Evolutionary conservation across 2,329 filamentous ascomycete species (phyloP).

Genomic region (Sphaerulina populicola): DNA sequence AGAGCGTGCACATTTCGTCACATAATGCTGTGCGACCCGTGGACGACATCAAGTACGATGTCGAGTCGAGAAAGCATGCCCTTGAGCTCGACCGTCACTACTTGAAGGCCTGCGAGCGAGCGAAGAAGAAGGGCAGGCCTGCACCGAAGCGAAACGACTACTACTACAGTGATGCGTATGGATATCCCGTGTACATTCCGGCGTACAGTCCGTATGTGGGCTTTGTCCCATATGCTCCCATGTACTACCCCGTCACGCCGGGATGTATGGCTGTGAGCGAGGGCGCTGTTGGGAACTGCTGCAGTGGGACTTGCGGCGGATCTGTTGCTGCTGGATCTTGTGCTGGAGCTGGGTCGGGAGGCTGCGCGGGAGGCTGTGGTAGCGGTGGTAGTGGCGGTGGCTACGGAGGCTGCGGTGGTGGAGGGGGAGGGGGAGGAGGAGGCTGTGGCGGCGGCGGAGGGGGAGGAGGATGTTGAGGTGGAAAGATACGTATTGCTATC

Average conservation of each 20-base stretch:
- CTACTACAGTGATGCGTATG: conserved; percentile 38
- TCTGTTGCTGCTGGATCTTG: conserved; percentile 35
- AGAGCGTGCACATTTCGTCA: conserved; percentile 61
- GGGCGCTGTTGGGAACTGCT: conserved; percentile 43
- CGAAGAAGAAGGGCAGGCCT: conserved; percentile 33
- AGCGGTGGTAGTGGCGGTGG: conserved; percentile 8
- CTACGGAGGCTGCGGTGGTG: not conserved
- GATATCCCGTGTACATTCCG: conserved; percentile 26
- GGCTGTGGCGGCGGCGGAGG: not conserved
- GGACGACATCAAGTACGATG: conserved; percentile 19
- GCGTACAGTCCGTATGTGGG: conserved; percentile 36
- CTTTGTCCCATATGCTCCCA: conserved; percentile 32
- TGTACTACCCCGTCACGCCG: conserved; percentile 40
- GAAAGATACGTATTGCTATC: not conserved
- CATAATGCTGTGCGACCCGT: conserved; percentile 56
- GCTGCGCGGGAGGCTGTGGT: conserved; percentile 12
- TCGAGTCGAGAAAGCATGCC: conserved; percentile 24
- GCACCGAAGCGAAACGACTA: conserved; percentile 33
- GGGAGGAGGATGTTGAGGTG: not conserved
- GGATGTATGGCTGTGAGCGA: conserved; percentile 37
- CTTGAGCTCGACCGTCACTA: conserved; percentile 50
- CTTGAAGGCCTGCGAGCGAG: conserved; percentile 35
- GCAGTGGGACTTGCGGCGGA: conserved; percentile 37
- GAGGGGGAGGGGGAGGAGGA: not conserved
- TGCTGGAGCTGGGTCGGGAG: conserved; percentile 26